A percentile compares a stretch with the other conserved stretches of the same genome.
Conservation (phyloP, 768 basidiomycete species). For the Paxillus ammoniavirescens region DNA sequence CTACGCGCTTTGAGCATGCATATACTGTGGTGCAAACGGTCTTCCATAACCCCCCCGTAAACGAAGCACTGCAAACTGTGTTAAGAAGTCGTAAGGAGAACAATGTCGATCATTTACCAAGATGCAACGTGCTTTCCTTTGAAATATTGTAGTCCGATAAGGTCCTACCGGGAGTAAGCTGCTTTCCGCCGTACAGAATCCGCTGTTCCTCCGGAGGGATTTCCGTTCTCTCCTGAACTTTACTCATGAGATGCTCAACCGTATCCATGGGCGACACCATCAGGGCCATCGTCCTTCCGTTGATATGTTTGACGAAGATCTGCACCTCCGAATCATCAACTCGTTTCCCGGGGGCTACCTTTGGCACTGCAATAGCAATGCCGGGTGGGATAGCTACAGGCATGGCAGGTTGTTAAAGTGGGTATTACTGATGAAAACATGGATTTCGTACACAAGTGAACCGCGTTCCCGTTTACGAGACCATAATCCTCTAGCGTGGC, state of each 20-base stretch:
- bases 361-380: neutral
- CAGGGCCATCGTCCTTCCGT: constrained; percentile 47
- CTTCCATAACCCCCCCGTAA: too few relatives aligned
- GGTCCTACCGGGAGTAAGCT: constrained; percentile 45
- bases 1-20: too few relatives aligned
- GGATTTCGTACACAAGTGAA: constrained; percentile 7
- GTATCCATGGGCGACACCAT: constrained; percentile 33
- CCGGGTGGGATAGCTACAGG: constrained; percentile 1
- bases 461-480: constrained; percentile 5
- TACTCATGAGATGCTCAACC: constrained; percentile 1
- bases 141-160: constrained; percentile 46
- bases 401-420: neutral
- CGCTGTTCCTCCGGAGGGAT: constrained; percentile 3
- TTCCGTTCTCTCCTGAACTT: neutral
- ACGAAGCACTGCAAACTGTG: too few relatives aligned
- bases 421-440: constrained; percentile 7
- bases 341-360: constrained; percentile 22
- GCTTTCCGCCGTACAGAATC: constrained; percentile 16
- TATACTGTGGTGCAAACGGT: too few relatives aligned
- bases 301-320: constrained; percentile 43
- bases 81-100: too few relatives aligned
- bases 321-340: constrained; percentile 13
- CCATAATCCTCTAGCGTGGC: constrained; percentile 33
- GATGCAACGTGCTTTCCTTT: constrained; percentile 37
- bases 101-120: constrained; percentile 13